Base-by-base conservation (phyloP, 768 basidiomycete species). In the Boletus subparvulus region DNA sequence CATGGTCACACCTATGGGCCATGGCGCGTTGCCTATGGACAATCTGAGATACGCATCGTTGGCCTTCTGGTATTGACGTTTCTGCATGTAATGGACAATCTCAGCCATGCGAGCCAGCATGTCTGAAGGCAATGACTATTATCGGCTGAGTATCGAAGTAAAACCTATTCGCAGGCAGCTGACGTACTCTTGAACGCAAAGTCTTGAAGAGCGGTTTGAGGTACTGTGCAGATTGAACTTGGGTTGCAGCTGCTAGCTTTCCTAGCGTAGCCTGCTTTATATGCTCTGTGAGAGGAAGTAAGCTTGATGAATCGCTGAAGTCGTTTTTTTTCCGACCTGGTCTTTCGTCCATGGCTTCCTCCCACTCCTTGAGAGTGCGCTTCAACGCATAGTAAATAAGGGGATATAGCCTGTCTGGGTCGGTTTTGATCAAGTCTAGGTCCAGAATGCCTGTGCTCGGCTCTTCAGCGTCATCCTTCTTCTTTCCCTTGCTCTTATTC, bases 1-100 rank as follows among this genome's bases (percentile, higher is more conserved):
- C 90, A 96, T 96, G 58, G 97, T 99, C 10, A 99, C 97, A 42
- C 97, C 97, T 66, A 99, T 99, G 2, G 97, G 97, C 97, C 97
- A 99, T 3, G 97, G 95, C 0, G 97, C 96, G 65, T 97, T 99
- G 35, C 97, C 97, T 61, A 99, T 99, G 6, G 92, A 94, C 39
- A 99, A 78, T 8, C 97, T 89, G 24, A 99, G 84, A 71, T 99
- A 99, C 0, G 95, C 88, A 69, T 99, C 97, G 65, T 98, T 99
- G 3, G 97, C 96, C 52, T 80, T 83, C 71, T 98, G 94, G 64
- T 99, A 99, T 70, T 95, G 86, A 30, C 97, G 87, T 61, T 84
- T 88, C 71, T 99, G 97, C 94, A 97, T 96, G 74, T 94, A 77
- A 67, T 98, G 90, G 8, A 98, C 90, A 51, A 99, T 95, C 73